A percentile compares a stretch with the other conserved stretches of the same genome.
Conservation (phyloP, 1,284 basidiomycete species). For the Ceratobasidium sp. region DNA sequence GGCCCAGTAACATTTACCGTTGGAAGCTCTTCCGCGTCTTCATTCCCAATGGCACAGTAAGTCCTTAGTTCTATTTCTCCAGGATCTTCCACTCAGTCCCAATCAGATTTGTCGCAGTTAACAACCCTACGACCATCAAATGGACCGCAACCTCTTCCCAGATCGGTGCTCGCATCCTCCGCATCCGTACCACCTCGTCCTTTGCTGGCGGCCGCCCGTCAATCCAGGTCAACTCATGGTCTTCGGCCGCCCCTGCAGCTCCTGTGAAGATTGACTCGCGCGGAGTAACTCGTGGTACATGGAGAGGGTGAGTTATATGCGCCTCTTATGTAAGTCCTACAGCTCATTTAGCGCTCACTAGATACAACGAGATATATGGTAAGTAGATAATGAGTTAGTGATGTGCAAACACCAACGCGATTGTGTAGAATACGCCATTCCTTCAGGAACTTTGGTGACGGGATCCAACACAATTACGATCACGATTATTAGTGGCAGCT, state of each 20-base stretch:
- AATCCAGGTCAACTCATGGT: slow-evolving; percentile 44
- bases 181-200: slow-evolving; percentile 32
- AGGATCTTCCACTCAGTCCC: background rate
- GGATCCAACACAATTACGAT: slow-evolving; percentile 36
- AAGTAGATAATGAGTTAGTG: no score
- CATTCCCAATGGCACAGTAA: slow-evolving; percentile 59
- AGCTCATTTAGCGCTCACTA: background rate
- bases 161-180: slow-evolving; percentile 24
- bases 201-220: slow-evolving; percentile 42
- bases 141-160: slow-evolving; percentile 30
- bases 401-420: no score
- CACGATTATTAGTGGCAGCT: slow-evolving; percentile 39
- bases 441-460: slow-evolving; percentile 25
- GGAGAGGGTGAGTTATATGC: slow-evolving; percentile 7
- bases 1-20: slow-evolving; percentile 55
- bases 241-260: slow-evolving; percentile 31
- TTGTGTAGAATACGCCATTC: slow-evolving; percentile 31
- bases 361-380: slow-evolving; percentile 22
- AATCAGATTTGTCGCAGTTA: slow-evolving; percentile 56
- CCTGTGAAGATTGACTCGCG: slow-evolving; percentile 43
- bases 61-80: background rate
- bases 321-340: no score
- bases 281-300: slow-evolving; percentile 44
- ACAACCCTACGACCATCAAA: slow-evolving; percentile 46
- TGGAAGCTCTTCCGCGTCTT: slow-evolving; percentile 50